phyloP scores from a whole-genome alignment of 116 monocot genomes.

The Trichopus zeylanicus region DNA sequence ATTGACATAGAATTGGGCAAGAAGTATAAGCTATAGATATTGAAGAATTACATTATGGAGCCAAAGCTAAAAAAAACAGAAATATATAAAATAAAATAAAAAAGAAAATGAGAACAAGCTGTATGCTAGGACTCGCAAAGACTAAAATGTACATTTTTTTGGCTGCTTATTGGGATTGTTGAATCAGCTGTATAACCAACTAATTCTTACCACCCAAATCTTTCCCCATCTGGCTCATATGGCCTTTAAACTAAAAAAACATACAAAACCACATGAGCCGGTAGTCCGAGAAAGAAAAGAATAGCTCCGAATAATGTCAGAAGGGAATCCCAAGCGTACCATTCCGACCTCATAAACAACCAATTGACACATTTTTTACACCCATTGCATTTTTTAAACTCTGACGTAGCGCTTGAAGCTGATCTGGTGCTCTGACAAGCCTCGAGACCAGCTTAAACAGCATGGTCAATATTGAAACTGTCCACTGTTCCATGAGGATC shows the following conservation, averaged over 20 bases:
- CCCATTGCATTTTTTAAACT: background rate
- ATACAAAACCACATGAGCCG: slow-evolving; percentile 32
- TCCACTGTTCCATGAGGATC: slow-evolving; percentile 19
- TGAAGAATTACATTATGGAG: background rate
- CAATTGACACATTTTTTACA: background rate
- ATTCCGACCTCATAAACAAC: background rate
- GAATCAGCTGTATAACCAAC: slow-evolving; percentile 11
- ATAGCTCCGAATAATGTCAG: background rate
- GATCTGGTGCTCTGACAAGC: background rate
- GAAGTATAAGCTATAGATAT: background rate
- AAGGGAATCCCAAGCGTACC: background rate
- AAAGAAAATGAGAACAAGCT: no score
- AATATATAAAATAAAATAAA: background rate
- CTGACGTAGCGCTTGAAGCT: background rate
- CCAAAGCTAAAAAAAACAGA: background rate
- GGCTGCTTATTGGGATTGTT: slow-evolving; percentile 8
- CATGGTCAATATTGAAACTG: background rate
- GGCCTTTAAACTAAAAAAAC: slow-evolving; percentile 31
- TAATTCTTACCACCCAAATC: slow-evolving; percentile 12
- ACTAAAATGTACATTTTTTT: slow-evolving; percentile 8
- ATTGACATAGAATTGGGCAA: background rate
- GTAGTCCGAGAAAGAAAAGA: background rate
- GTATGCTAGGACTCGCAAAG: background rate
- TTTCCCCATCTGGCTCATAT: slow-evolving; percentile 17
- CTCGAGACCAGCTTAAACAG: background rate